Percentiles rank a stretch among this genome's conserved stretches.
Conservation (phyloP, 108 stramenopile species). For the Discostella stelligeroides region DNA sequence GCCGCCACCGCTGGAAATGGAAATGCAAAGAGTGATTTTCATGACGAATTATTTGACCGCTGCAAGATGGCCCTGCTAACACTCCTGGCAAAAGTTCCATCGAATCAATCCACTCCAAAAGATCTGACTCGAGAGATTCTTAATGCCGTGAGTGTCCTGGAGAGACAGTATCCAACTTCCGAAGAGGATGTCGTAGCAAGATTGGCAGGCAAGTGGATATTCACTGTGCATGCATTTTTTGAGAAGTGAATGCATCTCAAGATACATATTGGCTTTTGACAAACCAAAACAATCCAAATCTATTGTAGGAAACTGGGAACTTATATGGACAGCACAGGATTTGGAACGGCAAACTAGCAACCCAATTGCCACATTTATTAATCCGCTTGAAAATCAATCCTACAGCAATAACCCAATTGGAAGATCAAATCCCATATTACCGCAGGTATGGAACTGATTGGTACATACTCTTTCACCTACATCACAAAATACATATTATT, state of each 20-base stretch:
- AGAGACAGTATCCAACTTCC: constrained; percentile 59
- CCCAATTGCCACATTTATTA: constrained; percentile 59
- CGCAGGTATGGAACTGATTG: constrained; percentile 25
- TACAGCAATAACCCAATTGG: constrained; percentile 79
- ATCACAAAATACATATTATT: too few relatives aligned
- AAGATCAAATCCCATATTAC: constrained; percentile 73
- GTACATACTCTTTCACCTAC: neutral
- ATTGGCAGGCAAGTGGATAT: constrained; percentile 66
- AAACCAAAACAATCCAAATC: neutral
- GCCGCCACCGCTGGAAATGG: neutral
- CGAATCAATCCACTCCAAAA: constrained; percentile 57
- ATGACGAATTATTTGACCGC: too few relatives aligned
- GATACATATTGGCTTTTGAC: neutral
- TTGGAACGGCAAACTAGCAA: constrained; percentile 29
- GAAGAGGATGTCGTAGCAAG: constrained; percentile 56
- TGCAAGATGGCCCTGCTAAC: constrained; percentile 20
- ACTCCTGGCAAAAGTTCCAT: constrained; percentile 22
- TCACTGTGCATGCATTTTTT: too few relatives aligned
- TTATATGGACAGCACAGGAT: constrained; percentile 86
- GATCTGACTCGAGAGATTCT: constrained; percentile 60
- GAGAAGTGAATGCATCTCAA: too few relatives aligned
- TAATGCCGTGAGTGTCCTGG: constrained; percentile 48
- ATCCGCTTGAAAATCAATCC: constrained; percentile 85
- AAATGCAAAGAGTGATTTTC: too few relatives aligned
- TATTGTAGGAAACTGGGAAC: constrained; percentile 79